These are phyloP conservation scores for Boletus sensibilis DNA, from an alignment of 768 basidiomycete genomes.

Conservation along the genomic window DNA sequence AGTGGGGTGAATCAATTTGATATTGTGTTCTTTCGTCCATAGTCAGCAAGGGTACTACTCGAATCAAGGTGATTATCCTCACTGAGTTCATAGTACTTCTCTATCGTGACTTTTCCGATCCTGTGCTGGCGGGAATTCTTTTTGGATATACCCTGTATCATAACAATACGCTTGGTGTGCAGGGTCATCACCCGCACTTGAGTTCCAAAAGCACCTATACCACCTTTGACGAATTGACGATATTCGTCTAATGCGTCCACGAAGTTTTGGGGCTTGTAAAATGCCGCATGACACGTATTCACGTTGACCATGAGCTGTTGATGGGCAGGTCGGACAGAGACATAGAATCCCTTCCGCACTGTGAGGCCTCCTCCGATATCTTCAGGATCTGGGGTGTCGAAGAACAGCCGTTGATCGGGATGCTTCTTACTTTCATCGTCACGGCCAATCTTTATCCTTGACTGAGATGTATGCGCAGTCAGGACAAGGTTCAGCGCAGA, in stretches of 20 bases:
- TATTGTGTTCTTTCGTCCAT: slow-evolving; percentile 37
- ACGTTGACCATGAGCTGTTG: slow-evolving; percentile 53
- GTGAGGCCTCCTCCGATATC: slow-evolving; percentile 51
- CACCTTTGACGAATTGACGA: slow-evolving; percentile 47
- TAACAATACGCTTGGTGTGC: slow-evolving; percentile 63
- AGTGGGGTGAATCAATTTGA: slow-evolving; percentile 34
- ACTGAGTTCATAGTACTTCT: slow-evolving; percentile 47
- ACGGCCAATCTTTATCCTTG: slow-evolving; percentile 45
- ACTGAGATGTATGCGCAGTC: slow-evolving; percentile 39
- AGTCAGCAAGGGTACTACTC: neutral
- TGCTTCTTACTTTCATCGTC: slow-evolving; percentile 37
- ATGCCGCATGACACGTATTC: slow-evolving; percentile 51
- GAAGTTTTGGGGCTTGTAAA: slow-evolving; percentile 44
- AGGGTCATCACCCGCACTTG: slow-evolving; percentile 64
- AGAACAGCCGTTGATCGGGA: slow-evolving; percentile 43
- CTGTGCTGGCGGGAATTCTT: slow-evolving; percentile 37
- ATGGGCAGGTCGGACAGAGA: slow-evolving; percentile 40
- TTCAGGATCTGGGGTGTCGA: slow-evolving; percentile 28
- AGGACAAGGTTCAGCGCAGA: slow-evolving; percentile 50
- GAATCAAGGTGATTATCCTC: slow-evolving; percentile 5
- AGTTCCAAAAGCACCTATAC: slow-evolving; percentile 52
- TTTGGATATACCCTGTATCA: slow-evolving; percentile 56
- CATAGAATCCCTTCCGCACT: slow-evolving; percentile 52
- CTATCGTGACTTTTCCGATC: slow-evolving; percentile 43
- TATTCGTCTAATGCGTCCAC: slow-evolving; percentile 41